Evolutionary conservation across 2,329 filamentous ascomycete species (phyloP), one percentile per base, ranked within the genome.

Genomic region (Fusarium sp.): DNA sequence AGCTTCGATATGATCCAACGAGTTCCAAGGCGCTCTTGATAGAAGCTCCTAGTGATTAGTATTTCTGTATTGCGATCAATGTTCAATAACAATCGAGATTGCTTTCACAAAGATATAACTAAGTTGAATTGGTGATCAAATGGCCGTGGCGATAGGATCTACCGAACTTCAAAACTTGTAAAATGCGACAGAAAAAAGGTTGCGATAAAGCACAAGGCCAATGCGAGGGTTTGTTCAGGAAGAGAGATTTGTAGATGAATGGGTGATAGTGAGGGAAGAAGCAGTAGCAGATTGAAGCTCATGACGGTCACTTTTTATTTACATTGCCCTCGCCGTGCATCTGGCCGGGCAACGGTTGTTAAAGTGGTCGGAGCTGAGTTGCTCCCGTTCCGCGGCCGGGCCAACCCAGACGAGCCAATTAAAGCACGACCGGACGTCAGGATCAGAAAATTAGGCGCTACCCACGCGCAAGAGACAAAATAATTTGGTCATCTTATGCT

Each of bases 1-100:
- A 79, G 77, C 78, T 80, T 77, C 77, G 77, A 82, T 73, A 57
- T 25, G 74, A 81, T 83, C 81, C 81, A 84, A 82, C 77, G 82
- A 86, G 83, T 79, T 87, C 84, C 85, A 86, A 87, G 84, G 87
- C 83, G 85, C 83, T 85, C 85, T 86, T 87, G 77, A 80, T 81
- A 87, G 87, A 85, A 84, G 81, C 84, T 87, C 84, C 84, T 87
- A 80, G 82, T 77, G 27, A 11, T 29, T 11, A 75, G 82, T 86
- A 83, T 78, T 79, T 79, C 65, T 69, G 64, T 78, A 74, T 79
- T 75, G 76, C 77, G 81, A 77, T 74, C 78, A 80, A 78, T 83
- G 80, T 79, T 85, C 81, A 82, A 85, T 83, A 78, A 63, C 16
- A 79, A 77, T 83, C 80, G 82, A 85, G 81, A 74, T 67, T 65